A percentile compares a stretch with the other conserved stretches of the same genome.
Evolutionary conservation across 345 rosid species (phyloP).

Genomic region (Acer saccharum): DNA sequence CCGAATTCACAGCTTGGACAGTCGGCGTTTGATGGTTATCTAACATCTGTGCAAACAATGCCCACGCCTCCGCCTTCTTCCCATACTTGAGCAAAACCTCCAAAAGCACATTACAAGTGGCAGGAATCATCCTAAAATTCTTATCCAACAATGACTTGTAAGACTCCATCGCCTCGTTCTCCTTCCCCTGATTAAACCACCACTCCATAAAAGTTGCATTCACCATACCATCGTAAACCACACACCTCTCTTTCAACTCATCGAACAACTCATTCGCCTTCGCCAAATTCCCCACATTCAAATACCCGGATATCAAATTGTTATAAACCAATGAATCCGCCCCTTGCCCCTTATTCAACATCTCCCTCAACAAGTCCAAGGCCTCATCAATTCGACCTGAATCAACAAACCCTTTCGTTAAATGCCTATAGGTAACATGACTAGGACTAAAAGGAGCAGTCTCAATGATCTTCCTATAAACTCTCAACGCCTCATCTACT

Average conservation of each 20-base stretch:
- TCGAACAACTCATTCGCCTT: constrained; percentile 90
- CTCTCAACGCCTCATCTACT: constrained; percentile 68
- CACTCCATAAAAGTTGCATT: constrained; percentile 89
- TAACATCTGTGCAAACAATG: constrained; percentile 77
- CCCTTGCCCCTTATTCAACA: constrained; percentile 90
- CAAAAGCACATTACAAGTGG: constrained; percentile 78
- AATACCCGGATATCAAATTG: constrained; percentile 72
- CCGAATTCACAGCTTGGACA: constrained; percentile 80
- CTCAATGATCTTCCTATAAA: constrained; percentile 68
- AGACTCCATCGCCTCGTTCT: constrained; percentile 81
- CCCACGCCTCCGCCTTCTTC: constrained; percentile 64
- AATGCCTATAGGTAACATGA: constrained; percentile 82
- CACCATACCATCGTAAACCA: constrained; percentile 90
- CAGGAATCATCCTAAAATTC: constrained; percentile 82
- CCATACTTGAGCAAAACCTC: constrained; percentile 81
- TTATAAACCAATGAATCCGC: constrained; percentile 89
- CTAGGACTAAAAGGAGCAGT: constrained; percentile 84
- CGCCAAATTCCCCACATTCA: constrained; percentile 71
- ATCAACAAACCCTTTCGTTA: constrained; percentile 88
- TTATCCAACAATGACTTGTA: constrained; percentile 71
- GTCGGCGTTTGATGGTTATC: constrained; percentile 91
- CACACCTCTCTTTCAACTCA: constrained; percentile 78
- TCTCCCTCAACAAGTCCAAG: constrained; percentile 77
- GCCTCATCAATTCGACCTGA: constrained; percentile 77
- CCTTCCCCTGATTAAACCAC: constrained; percentile 90